phyloP scores from a whole-genome alignment of 2,329 filamentous ascomycete species.

The Corynespora cassiicola region DNA sequence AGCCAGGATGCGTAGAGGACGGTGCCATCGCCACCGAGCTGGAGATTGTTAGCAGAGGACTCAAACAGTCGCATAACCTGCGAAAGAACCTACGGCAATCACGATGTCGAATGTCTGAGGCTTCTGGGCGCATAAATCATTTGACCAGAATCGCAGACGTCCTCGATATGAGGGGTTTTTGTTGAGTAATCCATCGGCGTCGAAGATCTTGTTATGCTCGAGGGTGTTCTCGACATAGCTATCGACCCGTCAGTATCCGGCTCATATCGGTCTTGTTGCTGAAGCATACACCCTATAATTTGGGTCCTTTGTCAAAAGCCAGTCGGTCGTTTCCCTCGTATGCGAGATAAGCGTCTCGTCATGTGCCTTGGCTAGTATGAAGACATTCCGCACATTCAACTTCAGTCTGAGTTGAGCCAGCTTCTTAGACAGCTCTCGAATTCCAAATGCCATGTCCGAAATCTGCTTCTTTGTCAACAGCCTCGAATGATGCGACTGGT shows the following conservation, averaged over 20 bases:
- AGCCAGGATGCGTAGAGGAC: conserved; percentile 96
- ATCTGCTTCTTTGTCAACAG: conserved; percentile 93
- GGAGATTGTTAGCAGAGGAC: conserved; percentile 2
- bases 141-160: conserved; percentile 82
- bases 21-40: conserved; percentile 91
- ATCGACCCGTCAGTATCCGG: no score
- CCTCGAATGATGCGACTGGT: conserved; percentile 63
- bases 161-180: conserved; percentile 62
- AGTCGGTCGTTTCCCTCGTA: conserved; percentile 77
- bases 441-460: conserved; percentile 96
- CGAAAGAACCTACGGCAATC: conserved; percentile 64
- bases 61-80: no score
- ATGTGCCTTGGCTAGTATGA: conserved; percentile 90
- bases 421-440: conserved; percentile 86
- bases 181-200: conserved; percentile 70
- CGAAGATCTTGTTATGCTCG: conserved; percentile 73
- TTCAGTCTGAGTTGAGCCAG: conserved; percentile 83
- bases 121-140: conserved; percentile 74
- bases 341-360: conserved; percentile 80
- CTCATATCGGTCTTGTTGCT: no score
- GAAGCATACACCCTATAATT: conserved; percentile 74
- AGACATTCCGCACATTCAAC: conserved; percentile 81
- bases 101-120: conserved; percentile 95
- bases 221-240: conserved; percentile 78
- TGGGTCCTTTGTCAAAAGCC: conserved; percentile 77